phyloP scores from a whole-genome alignment of 177 flowering plant genomes.

The Vitis hybrid region DNA sequence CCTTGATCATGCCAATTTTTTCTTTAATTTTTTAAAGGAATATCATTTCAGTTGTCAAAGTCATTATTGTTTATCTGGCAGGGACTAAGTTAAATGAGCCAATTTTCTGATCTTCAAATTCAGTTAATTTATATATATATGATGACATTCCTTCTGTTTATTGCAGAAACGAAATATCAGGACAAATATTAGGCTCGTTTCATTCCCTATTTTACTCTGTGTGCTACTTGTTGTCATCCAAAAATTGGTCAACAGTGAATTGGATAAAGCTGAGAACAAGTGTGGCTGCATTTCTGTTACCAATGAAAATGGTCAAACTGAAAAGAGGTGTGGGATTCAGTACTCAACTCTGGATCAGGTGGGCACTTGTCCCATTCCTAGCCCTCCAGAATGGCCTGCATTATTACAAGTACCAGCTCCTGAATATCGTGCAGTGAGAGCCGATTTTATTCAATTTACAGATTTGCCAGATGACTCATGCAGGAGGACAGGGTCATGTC shows the following conservation, averaged over 20 bases:
- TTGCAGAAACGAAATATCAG: conserved; percentile 65
- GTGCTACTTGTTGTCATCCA: conserved; percentile 57
- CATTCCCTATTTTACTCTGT: conserved; percentile 65
- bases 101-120: not conserved
- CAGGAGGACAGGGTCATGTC: conserved; percentile 60
- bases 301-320: conserved; percentile 54
- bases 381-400: conserved; percentile 86
- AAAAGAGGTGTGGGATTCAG: conserved; percentile 60
- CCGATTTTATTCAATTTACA: conserved; percentile 25
- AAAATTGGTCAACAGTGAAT: conserved; percentile 38
- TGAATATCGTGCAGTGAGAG: conserved; percentile 58
- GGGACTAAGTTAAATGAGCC: not conserved
- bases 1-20: too few relatives aligned
- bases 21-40: too few relatives aligned
- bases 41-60: too few relatives aligned
- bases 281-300: conserved; percentile 74
- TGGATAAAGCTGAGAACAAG: conserved; percentile 41
- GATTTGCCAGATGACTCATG: conserved; percentile 74
- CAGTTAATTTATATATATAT: not conserved
- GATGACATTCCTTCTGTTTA: conserved; percentile 9
- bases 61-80: too few relatives aligned
- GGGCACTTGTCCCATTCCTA: conserved; percentile 49
- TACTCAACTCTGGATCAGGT: conserved; percentile 60
- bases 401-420: conserved; percentile 72
- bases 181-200: conserved; percentile 50